Conservation (phyloP, 352 stramenopile genomes). For the Globisporangium emineosum region DNA sequence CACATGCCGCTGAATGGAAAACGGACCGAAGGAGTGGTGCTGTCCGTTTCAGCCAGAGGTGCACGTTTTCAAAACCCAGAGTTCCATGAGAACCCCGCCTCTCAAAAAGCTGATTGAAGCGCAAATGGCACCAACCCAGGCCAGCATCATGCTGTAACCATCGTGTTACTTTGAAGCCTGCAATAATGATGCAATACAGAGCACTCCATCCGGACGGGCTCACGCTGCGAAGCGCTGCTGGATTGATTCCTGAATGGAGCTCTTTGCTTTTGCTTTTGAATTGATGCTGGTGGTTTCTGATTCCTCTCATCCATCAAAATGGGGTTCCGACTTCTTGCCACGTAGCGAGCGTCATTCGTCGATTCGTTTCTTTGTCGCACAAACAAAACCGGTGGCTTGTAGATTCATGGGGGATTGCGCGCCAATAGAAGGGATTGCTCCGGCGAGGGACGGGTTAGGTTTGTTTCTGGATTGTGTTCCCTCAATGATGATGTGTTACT, state of each 20-base stretch:
- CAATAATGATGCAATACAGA: too few species aligned
- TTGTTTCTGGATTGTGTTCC: not conserved
- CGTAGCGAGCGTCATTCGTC: constrained; percentile 6
- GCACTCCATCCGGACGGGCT: too few species aligned
- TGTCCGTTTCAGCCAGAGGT: not conserved
- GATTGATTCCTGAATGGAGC: not conserved
- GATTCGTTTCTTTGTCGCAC: constrained; percentile 9
- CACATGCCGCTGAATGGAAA: not conserved
- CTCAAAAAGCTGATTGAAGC: not conserved
- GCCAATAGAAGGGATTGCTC: not conserved
- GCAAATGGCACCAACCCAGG: too few species aligned
- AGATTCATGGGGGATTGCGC: not conserved
- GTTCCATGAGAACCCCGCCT: not conserved
- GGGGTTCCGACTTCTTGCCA: not conserved
- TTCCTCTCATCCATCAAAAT: constrained; percentile 8
- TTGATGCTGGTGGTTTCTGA: not conserved
- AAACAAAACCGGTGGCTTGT: constrained; percentile 1
- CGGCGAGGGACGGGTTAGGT: not conserved
- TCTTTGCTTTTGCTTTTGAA: not conserved
- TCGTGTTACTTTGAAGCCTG: too few species aligned
- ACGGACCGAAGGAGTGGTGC: not conserved
- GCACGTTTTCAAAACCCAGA: not conserved
- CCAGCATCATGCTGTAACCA: too few species aligned
- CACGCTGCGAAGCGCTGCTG: too few species aligned
- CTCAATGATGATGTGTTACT: not conserved